These are phyloP conservation scores for Hypoxylon rubiginosum DNA, from an alignment of 2,329 filamentous ascomycete genomes.

Conservation along the genomic window DNA sequence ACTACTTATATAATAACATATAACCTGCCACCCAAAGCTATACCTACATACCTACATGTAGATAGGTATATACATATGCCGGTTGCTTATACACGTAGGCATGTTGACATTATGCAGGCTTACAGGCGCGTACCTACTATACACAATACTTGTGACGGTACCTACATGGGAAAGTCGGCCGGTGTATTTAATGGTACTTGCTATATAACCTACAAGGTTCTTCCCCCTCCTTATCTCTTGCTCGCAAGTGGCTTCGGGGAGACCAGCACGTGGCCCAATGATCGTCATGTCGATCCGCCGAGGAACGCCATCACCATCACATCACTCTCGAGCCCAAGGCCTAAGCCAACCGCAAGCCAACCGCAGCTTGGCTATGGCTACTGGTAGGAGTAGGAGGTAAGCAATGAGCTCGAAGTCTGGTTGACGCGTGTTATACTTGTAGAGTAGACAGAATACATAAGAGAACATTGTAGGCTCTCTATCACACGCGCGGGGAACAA, in stretches of 20 bases:
- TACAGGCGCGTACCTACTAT: background rate
- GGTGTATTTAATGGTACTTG: background rate
- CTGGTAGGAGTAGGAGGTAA: background rate
- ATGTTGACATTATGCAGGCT: no score
- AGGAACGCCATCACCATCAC: constrained; percentile 10
- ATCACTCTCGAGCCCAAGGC: background rate
- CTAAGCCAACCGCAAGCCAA: constrained; percentile 4
- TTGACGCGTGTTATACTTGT: constrained; percentile 17
- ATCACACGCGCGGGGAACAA: constrained; percentile 27
- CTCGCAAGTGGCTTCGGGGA: constrained; percentile 28
- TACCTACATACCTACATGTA: background rate
- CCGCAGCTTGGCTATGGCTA: no score
- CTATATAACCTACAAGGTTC: constrained; percentile 19
- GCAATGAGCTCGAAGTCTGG: constrained; percentile 9
- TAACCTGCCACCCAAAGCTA: background rate
- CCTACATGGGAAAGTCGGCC: background rate
- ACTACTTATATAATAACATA: background rate
- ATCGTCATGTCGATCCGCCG: constrained; percentile 36
- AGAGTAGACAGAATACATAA: background rate
- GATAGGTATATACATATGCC: background rate
- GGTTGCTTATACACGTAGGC: background rate
- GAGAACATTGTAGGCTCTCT: background rate
- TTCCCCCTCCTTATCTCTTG: constrained; percentile 31
- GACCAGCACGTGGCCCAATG: constrained; percentile 39
- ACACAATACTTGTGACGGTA: background rate